These are phyloP conservation scores for Boletus bicolor DNA, from an alignment of 768 basidiomycete species.

Conservation along the genomic window DNA sequence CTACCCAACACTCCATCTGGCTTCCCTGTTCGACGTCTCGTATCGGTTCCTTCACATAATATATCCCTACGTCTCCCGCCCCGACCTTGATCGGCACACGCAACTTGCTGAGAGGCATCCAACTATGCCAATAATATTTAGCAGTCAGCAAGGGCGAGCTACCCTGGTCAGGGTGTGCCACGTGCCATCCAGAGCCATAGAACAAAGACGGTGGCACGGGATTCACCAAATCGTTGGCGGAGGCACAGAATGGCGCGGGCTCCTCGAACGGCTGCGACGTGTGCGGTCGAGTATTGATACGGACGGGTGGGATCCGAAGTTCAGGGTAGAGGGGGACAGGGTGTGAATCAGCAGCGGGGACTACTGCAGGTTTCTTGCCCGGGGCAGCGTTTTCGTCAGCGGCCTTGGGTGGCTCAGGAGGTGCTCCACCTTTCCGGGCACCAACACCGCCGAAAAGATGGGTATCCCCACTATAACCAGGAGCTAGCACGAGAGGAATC, in stretches of 20 bases:
- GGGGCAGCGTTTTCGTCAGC: slow-evolving; percentile 32
- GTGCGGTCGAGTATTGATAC: slow-evolving; percentile 67
- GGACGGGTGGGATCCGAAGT: slow-evolving; percentile 59
- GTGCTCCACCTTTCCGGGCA: slow-evolving; percentile 66
- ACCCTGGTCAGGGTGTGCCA: slow-evolving; percentile 61
- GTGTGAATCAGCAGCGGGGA: slow-evolving; percentile 11
- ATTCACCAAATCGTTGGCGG: slow-evolving; percentile 97
- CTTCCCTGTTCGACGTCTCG: slow-evolving; percentile 57
- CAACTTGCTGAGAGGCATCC: slow-evolving; percentile 75
- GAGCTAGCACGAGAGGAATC: slow-evolving; percentile 41
- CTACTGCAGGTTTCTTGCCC: slow-evolving; percentile 22
- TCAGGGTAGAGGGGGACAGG: slow-evolving; percentile 27
- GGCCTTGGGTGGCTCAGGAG: slow-evolving; percentile 44
- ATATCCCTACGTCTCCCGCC: slow-evolving; percentile 90
- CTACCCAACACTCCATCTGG: slow-evolving; percentile 92
- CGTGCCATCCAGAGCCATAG: slow-evolving; percentile 89
- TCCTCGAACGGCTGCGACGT: slow-evolving; percentile 66
- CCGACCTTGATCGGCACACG: slow-evolving; percentile 81
- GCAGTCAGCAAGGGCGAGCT: slow-evolving; percentile 49
- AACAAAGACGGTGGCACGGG: slow-evolving; percentile 93
- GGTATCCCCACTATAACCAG: slow-evolving; percentile 38
- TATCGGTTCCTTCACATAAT: slow-evolving; percentile 77
- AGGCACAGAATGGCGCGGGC: slow-evolving; percentile 87
- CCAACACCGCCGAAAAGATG: slow-evolving; percentile 85
- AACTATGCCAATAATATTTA: slow-evolving; percentile 92